These are phyloP conservation scores for Haplosporangium sp. DNA, from an alignment of 371 early-diverging fungal species.

Conservation along the genomic window DNA sequence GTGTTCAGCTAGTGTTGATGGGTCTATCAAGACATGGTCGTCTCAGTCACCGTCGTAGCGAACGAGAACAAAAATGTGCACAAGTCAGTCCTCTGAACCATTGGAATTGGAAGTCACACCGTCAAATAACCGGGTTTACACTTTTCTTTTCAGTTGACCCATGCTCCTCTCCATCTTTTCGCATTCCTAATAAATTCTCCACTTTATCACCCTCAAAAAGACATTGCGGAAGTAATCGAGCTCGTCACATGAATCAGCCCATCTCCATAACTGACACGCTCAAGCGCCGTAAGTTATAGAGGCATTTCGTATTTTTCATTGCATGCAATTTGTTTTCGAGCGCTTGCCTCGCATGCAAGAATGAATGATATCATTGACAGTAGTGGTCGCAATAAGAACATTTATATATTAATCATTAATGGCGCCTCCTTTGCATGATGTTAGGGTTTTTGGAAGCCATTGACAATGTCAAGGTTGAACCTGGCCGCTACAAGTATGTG, in stretches of 20 bases:
- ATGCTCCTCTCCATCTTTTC: too few species aligned
- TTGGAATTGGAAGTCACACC: not conserved
- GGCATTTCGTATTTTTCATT: not conserved
- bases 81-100: not conserved
- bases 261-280: slow-evolving; percentile 55
- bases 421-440: not conserved
- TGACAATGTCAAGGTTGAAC: slow-evolving; percentile 55
- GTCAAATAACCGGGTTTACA: too few species aligned
- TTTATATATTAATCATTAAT: not conserved
- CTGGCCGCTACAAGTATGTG: slow-evolving; percentile 89
- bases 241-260: slow-evolving; percentile 42
- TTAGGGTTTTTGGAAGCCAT: slow-evolving; percentile 53
- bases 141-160: too few species aligned
- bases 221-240: not conserved
- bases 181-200: not conserved
- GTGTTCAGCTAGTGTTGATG: slow-evolving; percentile 67
- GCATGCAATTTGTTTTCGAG: not conserved
- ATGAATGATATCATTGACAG: too few species aligned
- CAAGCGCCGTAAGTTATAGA: slow-evolving; percentile 50
- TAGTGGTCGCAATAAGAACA: too few species aligned
- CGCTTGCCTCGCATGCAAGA: too few species aligned
- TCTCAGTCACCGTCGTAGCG: slow-evolving; percentile 9
- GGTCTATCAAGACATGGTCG: slow-evolving; percentile 55
- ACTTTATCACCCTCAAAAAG: not conserved
- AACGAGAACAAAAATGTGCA: too few species aligned